Evolutionary conservation across 768 basidiomycete species (phyloP).

Genomic region (Tulasnella sp.): DNA sequence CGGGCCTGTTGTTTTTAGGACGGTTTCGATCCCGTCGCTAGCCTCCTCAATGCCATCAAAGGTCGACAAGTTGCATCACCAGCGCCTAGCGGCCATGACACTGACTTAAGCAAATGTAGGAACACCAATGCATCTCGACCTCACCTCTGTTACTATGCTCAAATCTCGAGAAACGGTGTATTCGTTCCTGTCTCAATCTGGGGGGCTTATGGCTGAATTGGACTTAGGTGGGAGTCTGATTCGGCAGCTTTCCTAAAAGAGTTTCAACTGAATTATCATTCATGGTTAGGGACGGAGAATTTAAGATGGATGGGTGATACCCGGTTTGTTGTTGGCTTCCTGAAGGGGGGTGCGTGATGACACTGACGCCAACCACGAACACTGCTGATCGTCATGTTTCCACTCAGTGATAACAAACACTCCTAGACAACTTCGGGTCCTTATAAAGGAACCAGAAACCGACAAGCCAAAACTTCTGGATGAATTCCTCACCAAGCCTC

Average conservation of each 20-base stretch:
- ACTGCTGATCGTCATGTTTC: slow-evolving; percentile 25
- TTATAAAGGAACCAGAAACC: slow-evolving; percentile 65
- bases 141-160: slow-evolving; percentile 75
- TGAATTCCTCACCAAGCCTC: slow-evolving; percentile 32
- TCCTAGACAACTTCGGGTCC: slow-evolving; percentile 69
- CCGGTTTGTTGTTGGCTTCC: slow-evolving; percentile 73
- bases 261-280: background rate
- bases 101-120: slow-evolving; percentile 49
- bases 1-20: slow-evolving; percentile 49
- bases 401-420: slow-evolving; percentile 60
- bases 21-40: slow-evolving; percentile 70
- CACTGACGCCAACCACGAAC: background rate
- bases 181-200: slow-evolving; percentile 82
- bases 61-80: slow-evolving; percentile 48
- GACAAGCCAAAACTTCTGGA: slow-evolving; percentile 61
- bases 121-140: slow-evolving; percentile 70
- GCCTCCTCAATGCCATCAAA: slow-evolving; percentile 79
- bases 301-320: slow-evolving; percentile 85
- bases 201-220: slow-evolving; percentile 84
- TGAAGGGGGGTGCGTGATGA: slow-evolving; percentile 62
- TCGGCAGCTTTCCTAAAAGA: background rate
- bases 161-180: slow-evolving; percentile 55
- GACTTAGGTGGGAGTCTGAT: slow-evolving; percentile 56
- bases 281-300: slow-evolving; percentile 61
- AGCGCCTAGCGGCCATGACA: background rate